Conservation (phyloP, 192 early-diverging fungal species). For the Entomortierella chlamydospora region DNA sequence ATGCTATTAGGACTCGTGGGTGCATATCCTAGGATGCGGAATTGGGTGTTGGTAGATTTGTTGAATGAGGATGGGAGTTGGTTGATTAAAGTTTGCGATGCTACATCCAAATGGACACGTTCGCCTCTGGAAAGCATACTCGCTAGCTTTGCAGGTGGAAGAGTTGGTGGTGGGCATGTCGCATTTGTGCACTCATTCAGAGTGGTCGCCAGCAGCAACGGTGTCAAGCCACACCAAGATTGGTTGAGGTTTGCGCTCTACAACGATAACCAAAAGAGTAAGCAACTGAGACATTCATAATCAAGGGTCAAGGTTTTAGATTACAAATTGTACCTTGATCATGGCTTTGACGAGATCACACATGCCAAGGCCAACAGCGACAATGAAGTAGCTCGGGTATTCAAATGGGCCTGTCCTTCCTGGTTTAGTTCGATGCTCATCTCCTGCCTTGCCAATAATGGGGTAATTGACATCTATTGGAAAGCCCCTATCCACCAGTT, state of each 20-base stretch:
- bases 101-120: conserved; percentile 35
- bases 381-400: conserved; percentile 58
- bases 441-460: conserved; percentile 47
- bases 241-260: conserved; percentile 58
- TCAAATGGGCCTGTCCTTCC: conserved; percentile 54
- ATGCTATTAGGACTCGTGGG: conserved; percentile 52
- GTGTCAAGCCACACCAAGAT: conserved; percentile 57
- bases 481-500: conserved; percentile 55
- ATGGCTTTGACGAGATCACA: conserved; percentile 49
- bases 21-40: conserved; percentile 39
- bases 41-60: conserved; percentile 38
- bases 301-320: no score
- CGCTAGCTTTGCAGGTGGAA: conserved; percentile 44
- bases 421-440: conserved; percentile 45
- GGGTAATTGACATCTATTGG: conserved; percentile 57
- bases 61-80: conserved; percentile 33
- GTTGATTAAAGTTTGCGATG: conserved; percentile 36
- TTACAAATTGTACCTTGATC: conserved; percentile 57
- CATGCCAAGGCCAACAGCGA: conserved; percentile 56
- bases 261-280: not conserved
- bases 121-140: conserved; percentile 47
- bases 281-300: not conserved
- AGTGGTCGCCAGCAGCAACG: conserved; percentile 43
- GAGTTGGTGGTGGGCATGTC: conserved; percentile 48
- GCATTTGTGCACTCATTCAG: conserved; percentile 52